Evolutionary conservation across 768 basidiomycete species (phyloP).

Genomic region (Butyriboletus loyo): DNA sequence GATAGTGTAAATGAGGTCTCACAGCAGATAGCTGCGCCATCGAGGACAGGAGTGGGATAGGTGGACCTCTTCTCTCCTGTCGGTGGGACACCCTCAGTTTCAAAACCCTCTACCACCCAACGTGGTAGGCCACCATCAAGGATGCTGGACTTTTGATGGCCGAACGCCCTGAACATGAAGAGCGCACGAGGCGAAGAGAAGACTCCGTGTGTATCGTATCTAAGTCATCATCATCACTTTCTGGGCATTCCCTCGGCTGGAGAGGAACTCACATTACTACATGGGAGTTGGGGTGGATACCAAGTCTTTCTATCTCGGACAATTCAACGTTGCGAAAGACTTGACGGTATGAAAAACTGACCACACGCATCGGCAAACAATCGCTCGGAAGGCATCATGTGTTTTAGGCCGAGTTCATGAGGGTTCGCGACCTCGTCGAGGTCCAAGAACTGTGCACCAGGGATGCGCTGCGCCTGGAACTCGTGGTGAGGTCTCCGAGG

Average conservation of each 20-base stretch:
- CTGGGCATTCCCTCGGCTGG: background rate
- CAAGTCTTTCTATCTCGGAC: slow-evolving; percentile 54
- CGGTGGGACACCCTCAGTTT: slow-evolving; percentile 40
- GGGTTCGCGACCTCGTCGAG: slow-evolving; percentile 74
- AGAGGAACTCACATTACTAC: slow-evolving; percentile 67
- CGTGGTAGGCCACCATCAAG: slow-evolving; percentile 90
- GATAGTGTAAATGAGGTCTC: slow-evolving; percentile 33
- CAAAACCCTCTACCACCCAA: slow-evolving; percentile 68
- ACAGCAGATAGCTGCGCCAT: slow-evolving; percentile 46
- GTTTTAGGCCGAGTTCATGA: slow-evolving; percentile 78
- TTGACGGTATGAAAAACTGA: slow-evolving; percentile 37
- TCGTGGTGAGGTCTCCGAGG: slow-evolving; percentile 68
- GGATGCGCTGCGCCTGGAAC: slow-evolving; percentile 64
- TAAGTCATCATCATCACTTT: slow-evolving; percentile 29
- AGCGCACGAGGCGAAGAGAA: slow-evolving; percentile 92
- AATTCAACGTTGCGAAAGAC: slow-evolving; percentile 6
- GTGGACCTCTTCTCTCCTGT: slow-evolving; percentile 22
- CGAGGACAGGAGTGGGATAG: slow-evolving; percentile 56
- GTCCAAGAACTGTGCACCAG: slow-evolving; percentile 71
- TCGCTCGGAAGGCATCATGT: slow-evolving; percentile 84
- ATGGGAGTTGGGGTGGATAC: slow-evolving; percentile 69
- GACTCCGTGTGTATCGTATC: slow-evolving; percentile 87
- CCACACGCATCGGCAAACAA: slow-evolving; percentile 79
- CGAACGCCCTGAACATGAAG: slow-evolving; percentile 93
- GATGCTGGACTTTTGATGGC: slow-evolving; percentile 81